phyloP scores from a whole-genome alignment of 1,284 basidiomycete species.

The Rugiboletus extremiorientalis region DNA sequence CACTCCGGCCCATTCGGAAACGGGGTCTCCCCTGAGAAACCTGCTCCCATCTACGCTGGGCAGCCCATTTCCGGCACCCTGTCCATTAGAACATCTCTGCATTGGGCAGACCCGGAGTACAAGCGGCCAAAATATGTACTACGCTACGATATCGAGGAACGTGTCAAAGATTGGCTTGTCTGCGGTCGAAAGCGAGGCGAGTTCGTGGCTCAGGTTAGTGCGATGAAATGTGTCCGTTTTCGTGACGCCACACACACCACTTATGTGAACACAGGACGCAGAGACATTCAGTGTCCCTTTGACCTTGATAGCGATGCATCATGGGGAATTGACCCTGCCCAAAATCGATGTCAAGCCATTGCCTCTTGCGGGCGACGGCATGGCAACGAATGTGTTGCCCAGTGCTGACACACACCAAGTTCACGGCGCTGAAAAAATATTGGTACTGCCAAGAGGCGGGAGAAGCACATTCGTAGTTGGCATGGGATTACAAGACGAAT shows the following conservation, averaged over 20 bases:
- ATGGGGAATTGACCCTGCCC: constrained; percentile 72
- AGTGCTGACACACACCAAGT: constrained; percentile 72
- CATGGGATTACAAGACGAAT: constrained; percentile 49
- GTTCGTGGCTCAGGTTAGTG: constrained; percentile 62
- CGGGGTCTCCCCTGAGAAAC: constrained; percentile 24
- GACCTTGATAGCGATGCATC: constrained; percentile 76
- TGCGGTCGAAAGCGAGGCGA: constrained; percentile 80
- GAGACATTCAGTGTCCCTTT: constrained; percentile 55
- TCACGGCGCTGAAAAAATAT: constrained; percentile 72
- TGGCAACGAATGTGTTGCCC: constrained; percentile 58
- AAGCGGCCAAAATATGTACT: constrained; percentile 51
- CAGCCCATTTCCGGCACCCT: constrained; percentile 71
- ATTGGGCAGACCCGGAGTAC: constrained; percentile 60
- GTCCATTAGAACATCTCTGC: constrained; percentile 66
- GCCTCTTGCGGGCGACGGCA: constrained; percentile 47
- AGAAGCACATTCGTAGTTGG: constrained; percentile 75
- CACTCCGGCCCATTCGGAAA: constrained; percentile 35
- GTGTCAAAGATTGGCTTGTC: constrained; percentile 77
- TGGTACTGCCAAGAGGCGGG: constrained; percentile 75
- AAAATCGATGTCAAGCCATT: constrained; percentile 64
- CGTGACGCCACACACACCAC: background rate
- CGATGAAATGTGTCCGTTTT: background rate
- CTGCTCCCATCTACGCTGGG: constrained; percentile 66
- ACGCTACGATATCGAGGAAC: constrained; percentile 76
- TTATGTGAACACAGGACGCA: constrained; percentile 48